Evolutionary conservation across 331 rosid species (phyloP), one percentile per base, ranked within the genome.

Genomic region (Arachis monticola): DNA sequence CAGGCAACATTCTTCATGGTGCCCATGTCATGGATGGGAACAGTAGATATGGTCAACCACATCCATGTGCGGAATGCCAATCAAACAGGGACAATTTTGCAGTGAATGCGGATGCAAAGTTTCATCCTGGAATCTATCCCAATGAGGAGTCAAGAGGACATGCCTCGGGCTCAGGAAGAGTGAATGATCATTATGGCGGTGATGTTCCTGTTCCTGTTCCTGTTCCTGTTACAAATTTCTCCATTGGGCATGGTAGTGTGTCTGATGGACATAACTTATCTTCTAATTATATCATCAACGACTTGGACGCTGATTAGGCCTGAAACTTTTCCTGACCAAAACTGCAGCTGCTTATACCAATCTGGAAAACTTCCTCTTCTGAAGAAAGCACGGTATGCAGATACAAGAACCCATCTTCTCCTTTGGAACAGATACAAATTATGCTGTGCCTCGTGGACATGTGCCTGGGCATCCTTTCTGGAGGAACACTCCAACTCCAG

Each of bases 371-470:
- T 80, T 75, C 88, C 96, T 68, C 50, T 88, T 5, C 73, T 77
- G 38, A n/a, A n/a, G 98, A 95, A 84, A 95, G 44, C 70, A 60
- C 61, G 85, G 84, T 50, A 69, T 80, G 81, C 85, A 86, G 27
- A n/a, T 90, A 83, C 84, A 93, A 91, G 73, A 88, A 86, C 64
- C 12, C 81, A 68, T 79, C 97, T 69, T 67, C 84, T 73, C 82
- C 53, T 87, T 77, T 82, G 93, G 88, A 78, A 93, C 82, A 57
- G 98, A 92, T 73, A 87, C n/a, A n/a, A n/a, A n/a, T 72, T 87
- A 87, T 8, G 80, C 87, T 2, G 58, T 69, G 73, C 56, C 92
- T 51, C 91, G 58, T 74, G 96, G 92, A 70, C 92, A 72, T 72
- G 77, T 80, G 45, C 75, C 90, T 42, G 96, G 89, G 50, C 88